Evolutionary conservation across 2,329 filamentous ascomycete genomes (phyloP).

Genomic region (Penicillium sp.): DNA sequence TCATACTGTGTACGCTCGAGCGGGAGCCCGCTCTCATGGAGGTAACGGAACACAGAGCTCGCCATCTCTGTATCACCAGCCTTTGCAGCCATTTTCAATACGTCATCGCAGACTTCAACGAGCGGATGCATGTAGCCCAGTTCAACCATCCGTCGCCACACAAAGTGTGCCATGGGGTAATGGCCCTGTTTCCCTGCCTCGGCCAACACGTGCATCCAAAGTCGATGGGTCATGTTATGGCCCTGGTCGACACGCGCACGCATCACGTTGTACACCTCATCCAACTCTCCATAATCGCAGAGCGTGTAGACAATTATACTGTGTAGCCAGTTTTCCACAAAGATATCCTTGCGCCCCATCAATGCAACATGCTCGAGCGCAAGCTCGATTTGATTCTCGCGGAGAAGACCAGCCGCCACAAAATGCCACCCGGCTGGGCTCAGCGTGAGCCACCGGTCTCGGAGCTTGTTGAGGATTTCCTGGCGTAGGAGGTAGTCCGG

Average conservation of each 20-base stretch:
- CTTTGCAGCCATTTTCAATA: slow-evolving; percentile 69
- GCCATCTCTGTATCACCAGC: slow-evolving; percentile 67
- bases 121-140: slow-evolving; percentile 59
- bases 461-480: slow-evolving; percentile 63
- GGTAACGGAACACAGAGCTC: slow-evolving; percentile 65
- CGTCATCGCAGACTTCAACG: slow-evolving; percentile 63
- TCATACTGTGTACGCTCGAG: slow-evolving; percentile 73
- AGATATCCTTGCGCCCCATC: slow-evolving; percentile 58
- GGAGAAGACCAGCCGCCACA: slow-evolving; percentile 69
- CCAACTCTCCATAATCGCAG: slow-evolving; percentile 68
- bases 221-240: slow-evolving; percentile 49
- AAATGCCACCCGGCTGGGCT: slow-evolving; percentile 62
- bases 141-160: slow-evolving; percentile 69
- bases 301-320: slow-evolving; percentile 75
- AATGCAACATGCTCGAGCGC: slow-evolving; percentile 68
- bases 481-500: slow-evolving; percentile 77
- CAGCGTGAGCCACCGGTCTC: slow-evolving; percentile 66
- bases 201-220: slow-evolving; percentile 75
- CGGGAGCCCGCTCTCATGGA: slow-evolving; percentile 56
- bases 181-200: slow-evolving; percentile 63
- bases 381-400: slow-evolving; percentile 79
- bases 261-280: slow-evolving; percentile 71
- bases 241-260: slow-evolving; percentile 53
- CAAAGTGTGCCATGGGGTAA: slow-evolving; percentile 62
- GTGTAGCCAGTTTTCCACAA: slow-evolving; percentile 69